phyloP scores from a whole-genome alignment of 495 filamentous ascomycete genomes.

The Hyaloscypha hepaticicola region DNA sequence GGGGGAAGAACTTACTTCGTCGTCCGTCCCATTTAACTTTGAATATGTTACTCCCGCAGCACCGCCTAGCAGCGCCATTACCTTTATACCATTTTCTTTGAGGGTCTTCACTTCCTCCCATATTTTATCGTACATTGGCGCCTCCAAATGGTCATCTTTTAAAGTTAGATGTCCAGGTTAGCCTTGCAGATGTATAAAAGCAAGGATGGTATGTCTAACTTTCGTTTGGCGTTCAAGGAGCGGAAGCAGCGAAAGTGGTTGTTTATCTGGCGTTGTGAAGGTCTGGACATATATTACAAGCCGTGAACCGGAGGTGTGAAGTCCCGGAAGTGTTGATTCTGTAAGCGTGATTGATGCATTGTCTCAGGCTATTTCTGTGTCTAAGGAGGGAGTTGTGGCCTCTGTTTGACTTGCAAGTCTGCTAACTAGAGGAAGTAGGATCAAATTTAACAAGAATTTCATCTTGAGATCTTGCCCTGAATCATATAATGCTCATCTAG shows the following conservation, averaged over 20 bases:
- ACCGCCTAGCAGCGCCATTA: slow-evolving; percentile 46
- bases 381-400: too few species aligned
- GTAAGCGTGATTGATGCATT: too few species aligned
- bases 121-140: slow-evolving; percentile 33
- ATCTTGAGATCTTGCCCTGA: too few species aligned
- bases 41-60: slow-evolving; percentile 38
- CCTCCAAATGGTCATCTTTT: slow-evolving; percentile 40
- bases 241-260: slow-evolving; percentile 42
- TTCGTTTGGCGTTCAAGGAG: slow-evolving; percentile 43
- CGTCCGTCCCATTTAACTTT: slow-evolving; percentile 37
- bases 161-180: slow-evolving; percentile 42
- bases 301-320: too few species aligned
- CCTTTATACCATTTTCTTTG: slow-evolving; percentile 41
- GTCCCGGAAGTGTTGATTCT: too few species aligned
- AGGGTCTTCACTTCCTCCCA: slow-evolving; percentile 43
- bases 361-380: too few species aligned
- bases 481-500: too few species aligned
- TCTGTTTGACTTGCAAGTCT: too few species aligned
- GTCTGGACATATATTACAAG: slow-evolving; percentile 46
- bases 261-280: slow-evolving; percentile 35
- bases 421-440: too few species aligned
- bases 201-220: slow-evolving; percentile 45
- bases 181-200: slow-evolving; percentile 44
- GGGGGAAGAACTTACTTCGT: slow-evolving; percentile 18
- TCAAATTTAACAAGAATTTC: too few species aligned